Evolutionary conservation across 1,139 yeast genomes (phyloP).

Genomic region (Lodderomyces parapsilosis): DNA sequence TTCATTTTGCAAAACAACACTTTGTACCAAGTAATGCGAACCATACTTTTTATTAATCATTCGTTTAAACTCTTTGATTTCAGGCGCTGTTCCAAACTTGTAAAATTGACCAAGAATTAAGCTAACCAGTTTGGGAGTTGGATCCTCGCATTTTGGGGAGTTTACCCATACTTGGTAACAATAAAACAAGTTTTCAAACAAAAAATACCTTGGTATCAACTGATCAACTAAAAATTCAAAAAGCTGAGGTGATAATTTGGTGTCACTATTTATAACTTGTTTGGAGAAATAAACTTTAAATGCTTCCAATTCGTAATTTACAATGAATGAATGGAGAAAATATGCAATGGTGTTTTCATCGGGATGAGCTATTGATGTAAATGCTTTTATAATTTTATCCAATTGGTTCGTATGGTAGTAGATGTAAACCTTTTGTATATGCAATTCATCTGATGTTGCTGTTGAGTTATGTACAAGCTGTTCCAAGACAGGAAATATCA

Average conservation of each 20-base stretch:
- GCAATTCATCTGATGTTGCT: neutral
- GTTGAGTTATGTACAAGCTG: neutral
- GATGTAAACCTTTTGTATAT: slow-evolving; percentile 22
- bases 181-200: slow-evolving; percentile 32
- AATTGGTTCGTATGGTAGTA: slow-evolving; percentile 34
- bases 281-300: slow-evolving; percentile 24
- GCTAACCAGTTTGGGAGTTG: slow-evolving; percentile 29
- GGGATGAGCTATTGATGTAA: slow-evolving; percentile 18
- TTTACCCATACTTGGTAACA: slow-evolving; percentile 30
- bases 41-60: slow-evolving; percentile 22
- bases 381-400: slow-evolving; percentile 20
- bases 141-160: slow-evolving; percentile 21
- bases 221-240: slow-evolving; percentile 28
- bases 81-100: slow-evolving; percentile 29
- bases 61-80: slow-evolving; percentile 23
- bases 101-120: slow-evolving; percentile 29
- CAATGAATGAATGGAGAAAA: slow-evolving; percentile 28
- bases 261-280: slow-evolving; percentile 10
- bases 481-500: neutral
- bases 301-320: slow-evolving; percentile 33
- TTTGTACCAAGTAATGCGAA: slow-evolving; percentile 24
- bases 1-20: slow-evolving; percentile 23
- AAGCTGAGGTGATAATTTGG: slow-evolving; percentile 22
- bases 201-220: slow-evolving; percentile 27
- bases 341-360: slow-evolving; percentile 29